A percentile compares a stretch with the other conserved stretches of the same genome.
Evolutionary conservation across 2,329 filamentous ascomycete genomes (phyloP).

Genomic region (Aspergillus ruber): DNA sequence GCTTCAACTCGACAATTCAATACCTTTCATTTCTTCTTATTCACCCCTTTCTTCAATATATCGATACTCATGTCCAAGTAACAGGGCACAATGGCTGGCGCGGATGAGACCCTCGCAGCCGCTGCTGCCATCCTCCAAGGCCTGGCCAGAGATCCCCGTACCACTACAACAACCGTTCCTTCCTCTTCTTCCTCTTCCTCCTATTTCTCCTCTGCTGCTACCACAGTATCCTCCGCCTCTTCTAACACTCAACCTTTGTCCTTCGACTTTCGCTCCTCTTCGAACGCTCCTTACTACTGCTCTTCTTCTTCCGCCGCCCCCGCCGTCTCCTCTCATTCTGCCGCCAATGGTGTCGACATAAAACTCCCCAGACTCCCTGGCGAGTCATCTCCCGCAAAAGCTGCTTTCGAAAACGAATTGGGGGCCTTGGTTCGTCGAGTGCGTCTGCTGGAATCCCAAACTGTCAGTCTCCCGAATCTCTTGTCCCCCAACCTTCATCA

Average conservation of each 20-base stretch:
- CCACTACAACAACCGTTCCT: slow-evolving; percentile 8
- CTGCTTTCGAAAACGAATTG: slow-evolving; percentile 74
- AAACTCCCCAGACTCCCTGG: slow-evolving; percentile 68
- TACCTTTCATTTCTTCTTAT: neutral
- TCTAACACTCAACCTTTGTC: slow-evolving; percentile 25
- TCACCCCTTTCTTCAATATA: slow-evolving; percentile 1
- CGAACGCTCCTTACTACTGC: neutral
- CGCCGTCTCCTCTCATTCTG: slow-evolving; percentile 6
- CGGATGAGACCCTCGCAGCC: slow-evolving; percentile 43
- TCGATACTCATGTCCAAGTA: slow-evolving; percentile 15
- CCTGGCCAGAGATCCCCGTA: slow-evolving; percentile 37
- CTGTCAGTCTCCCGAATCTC: slow-evolving; percentile 41
- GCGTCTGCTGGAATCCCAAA: slow-evolving; percentile 74
- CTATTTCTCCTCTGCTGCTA: slow-evolving; percentile 24
- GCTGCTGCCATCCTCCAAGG: slow-evolving; percentile 41
- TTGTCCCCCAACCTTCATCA: slow-evolving; percentile 75
- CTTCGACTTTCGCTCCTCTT: slow-evolving; percentile 28
- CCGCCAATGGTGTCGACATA: slow-evolving; percentile 45
- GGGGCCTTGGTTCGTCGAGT: slow-evolving; percentile 70
- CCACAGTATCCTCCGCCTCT: slow-evolving; percentile 4
- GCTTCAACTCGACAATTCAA: no score
- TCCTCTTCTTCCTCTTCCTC: neutral
- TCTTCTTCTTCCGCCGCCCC: neutral
- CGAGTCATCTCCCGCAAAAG: slow-evolving; percentile 66
- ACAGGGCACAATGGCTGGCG: slow-evolving; percentile 40